phyloP scores from a whole-genome alignment of 176 grass and related monocot genomes.

The Poa pratensis region DNA sequence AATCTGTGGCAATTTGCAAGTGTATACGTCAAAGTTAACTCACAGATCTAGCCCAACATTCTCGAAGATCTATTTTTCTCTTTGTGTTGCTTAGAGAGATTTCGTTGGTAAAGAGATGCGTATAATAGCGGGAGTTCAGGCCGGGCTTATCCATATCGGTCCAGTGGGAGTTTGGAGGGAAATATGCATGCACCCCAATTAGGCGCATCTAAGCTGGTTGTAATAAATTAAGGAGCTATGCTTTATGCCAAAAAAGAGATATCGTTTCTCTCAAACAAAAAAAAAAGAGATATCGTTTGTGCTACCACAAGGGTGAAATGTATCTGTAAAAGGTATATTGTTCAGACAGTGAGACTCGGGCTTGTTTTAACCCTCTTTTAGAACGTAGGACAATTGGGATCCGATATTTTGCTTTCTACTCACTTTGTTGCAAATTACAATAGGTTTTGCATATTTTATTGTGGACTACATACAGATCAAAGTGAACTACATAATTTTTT shows the following conservation, averaged over 20 bases:
- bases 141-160: constrained; percentile 46
- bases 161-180: constrained; percentile 39
- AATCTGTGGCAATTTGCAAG: not conserved
- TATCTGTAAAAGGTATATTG: not conserved
- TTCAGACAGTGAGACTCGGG: not conserved
- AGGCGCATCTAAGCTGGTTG: constrained; percentile 22
- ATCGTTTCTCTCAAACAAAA: constrained; percentile 16
- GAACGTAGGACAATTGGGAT: not conserved
- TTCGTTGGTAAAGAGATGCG: not conserved
- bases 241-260: constrained; percentile 39
- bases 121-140: not conserved
- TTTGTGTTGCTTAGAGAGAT: not conserved
- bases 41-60: not conserved
- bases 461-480: no score
- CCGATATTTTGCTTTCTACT: not conserved
- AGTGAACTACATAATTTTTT: no score
- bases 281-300: constrained; percentile 32
- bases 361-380: constrained; percentile 3
- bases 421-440: no score
- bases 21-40: not conserved
- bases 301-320: not conserved
- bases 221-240: constrained; percentile 4
- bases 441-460: no score
- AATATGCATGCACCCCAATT: constrained; percentile 14
- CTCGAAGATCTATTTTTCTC: constrained; percentile 1